Evolutionary conservation across 805 yeast genomes (phyloP).

Genomic region (Teunomyces tritomae): DNA sequence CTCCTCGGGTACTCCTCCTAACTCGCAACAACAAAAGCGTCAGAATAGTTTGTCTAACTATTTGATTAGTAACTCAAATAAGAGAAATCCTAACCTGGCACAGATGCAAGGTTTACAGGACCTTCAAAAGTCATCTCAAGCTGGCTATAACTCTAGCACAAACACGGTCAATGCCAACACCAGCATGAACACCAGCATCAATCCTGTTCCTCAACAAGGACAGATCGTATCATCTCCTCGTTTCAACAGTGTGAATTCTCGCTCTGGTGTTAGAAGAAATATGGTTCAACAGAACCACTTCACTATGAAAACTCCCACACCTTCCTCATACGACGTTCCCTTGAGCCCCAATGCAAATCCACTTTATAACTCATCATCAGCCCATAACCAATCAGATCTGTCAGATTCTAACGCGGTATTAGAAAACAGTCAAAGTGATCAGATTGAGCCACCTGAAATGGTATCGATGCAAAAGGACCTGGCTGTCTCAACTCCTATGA

Average conservation of each 20-base stretch:
- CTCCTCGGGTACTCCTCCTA: constrained; percentile 1
- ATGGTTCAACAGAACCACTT: constrained; percentile 14
- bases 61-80: constrained; percentile 31
- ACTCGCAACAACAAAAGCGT: constrained; percentile 32
- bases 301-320: constrained; percentile 37
- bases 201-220: constrained; percentile 7
- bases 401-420: constrained; percentile 34
- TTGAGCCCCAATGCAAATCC: constrained; percentile 35
- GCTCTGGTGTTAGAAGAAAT: constrained; percentile 14
- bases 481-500: constrained; percentile 7
- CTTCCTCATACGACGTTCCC: constrained; percentile 41
- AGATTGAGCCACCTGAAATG: not conserved
- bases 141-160: constrained; percentile 1
- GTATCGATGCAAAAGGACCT: constrained; percentile 6
- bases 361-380: constrained; percentile 21
- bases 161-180: constrained; percentile 7
- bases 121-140: constrained; percentile 4
- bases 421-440: constrained; percentile 12
- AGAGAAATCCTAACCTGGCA: constrained; percentile 29
- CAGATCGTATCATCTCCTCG: constrained; percentile 8
- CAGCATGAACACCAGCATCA: constrained; percentile 16
- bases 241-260: constrained; percentile 4
- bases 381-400: constrained; percentile 39
- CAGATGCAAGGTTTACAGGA: constrained; percentile 9
- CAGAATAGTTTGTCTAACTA: constrained; percentile 38